Percentiles rank a stretch among this genome's conserved stretches.
phyloP scores from a whole-genome alignment of 106 monocot genomes.

The Allium fistulosum region DNA sequence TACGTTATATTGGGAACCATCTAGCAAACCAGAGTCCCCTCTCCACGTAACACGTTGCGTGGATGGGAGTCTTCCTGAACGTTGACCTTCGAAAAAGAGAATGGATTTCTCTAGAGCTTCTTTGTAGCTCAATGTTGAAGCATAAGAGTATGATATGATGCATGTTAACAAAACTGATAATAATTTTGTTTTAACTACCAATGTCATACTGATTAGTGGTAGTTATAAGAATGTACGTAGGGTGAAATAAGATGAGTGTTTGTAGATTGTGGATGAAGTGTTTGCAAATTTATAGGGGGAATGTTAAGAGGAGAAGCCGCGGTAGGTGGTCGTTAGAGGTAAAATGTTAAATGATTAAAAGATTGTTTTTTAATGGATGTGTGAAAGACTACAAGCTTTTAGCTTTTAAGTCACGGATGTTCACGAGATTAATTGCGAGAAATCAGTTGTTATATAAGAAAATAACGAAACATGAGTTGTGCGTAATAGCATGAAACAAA shows the following conservation, averaged over 20 bases:
- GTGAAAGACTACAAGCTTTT: neutral
- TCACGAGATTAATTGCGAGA: constrained; percentile 3
- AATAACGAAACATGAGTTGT: neutral
- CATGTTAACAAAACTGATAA: neutral
- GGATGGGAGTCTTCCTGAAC: constrained; percentile 63
- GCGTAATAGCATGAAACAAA: neutral
- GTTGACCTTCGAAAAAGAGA: constrained; percentile 74
- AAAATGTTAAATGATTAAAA: neutral
- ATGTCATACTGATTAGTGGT: neutral
- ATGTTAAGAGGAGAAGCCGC: neutral
- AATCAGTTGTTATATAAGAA: neutral
- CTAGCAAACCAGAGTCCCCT: constrained; percentile 49
- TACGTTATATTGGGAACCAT: constrained; percentile 27
- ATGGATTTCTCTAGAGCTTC: constrained; percentile 74
- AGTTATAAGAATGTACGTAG: neutral
- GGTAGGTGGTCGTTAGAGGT: constrained; percentile 3
- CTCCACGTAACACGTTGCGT: constrained; percentile 54
- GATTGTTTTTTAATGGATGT: too few relatives aligned
- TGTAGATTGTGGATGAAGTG: neutral
- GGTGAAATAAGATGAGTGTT: neutral
- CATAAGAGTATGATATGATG: neutral
- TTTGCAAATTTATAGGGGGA: neutral
- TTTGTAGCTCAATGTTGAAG: constrained; percentile 24
- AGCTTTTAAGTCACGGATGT: neutral
- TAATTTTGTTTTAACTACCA: neutral